Percentiles rank a stretch among this genome's conserved stretches.
Evolutionary conservation across 1,284 basidiomycete species (phyloP).

Genomic region (Fomes fomentarius): DNA sequence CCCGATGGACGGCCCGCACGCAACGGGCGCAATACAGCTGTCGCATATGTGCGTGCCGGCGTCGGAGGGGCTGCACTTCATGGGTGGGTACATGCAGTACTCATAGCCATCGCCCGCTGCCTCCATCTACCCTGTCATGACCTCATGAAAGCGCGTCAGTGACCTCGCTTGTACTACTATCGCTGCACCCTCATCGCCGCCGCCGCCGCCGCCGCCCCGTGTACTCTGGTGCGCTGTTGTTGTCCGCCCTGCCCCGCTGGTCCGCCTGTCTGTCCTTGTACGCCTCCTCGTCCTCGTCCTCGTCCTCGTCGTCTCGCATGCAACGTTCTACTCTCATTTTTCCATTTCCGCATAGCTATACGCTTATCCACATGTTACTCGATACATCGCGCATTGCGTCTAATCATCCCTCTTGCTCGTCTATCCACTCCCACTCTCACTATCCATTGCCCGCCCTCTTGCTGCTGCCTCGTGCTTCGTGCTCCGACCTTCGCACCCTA

Average conservation of each 20-base stretch:
- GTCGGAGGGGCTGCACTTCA: conserved; percentile 22
- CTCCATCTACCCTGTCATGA: background rate
- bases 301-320: conserved; percentile 5
- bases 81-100: conserved; percentile 26
- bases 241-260: background rate
- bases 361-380: background rate
- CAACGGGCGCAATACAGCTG: conserved; percentile 27
- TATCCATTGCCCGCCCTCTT: background rate
- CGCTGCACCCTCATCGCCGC: background rate
- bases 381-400: conserved; percentile 4
- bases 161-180: conserved; percentile 6
- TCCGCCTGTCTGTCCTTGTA: conserved; percentile 9
- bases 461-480: background rate
- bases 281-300: conserved; percentile 4
- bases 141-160: conserved; percentile 10
- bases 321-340: conserved; percentile 5
- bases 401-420: background rate
- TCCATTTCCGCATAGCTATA: conserved; percentile 13
- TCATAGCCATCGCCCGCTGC: conserved; percentile 4
- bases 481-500: conserved; percentile 5
- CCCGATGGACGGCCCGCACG: conserved; percentile 19
- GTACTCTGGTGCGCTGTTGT: conserved; percentile 12
- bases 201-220: no score
- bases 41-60: conserved; percentile 29
- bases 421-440: background rate